Conservation (phyloP, 2,329 filamentous ascomycete species). For the Alternaria solani region DNA sequence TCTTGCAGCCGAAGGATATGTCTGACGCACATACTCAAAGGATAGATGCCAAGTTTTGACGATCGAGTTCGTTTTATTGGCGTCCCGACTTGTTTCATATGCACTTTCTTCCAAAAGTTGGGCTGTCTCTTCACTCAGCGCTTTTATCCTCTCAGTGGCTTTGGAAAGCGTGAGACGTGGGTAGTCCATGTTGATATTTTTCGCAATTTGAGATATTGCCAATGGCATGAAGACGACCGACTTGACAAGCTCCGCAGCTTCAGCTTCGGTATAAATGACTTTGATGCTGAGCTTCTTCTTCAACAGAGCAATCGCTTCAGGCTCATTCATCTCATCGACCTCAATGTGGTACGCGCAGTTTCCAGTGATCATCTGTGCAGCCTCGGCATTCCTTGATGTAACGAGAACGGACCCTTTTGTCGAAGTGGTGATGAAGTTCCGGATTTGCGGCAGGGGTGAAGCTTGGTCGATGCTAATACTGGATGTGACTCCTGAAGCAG, state of each 20-base stretch:
- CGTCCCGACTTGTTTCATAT: background rate
- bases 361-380: slow-evolving; percentile 28
- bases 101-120: no score
- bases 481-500: background rate
- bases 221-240: background rate
- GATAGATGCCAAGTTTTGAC: background rate
- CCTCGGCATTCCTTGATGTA: slow-evolving; percentile 24
- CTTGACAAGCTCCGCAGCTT: background rate
- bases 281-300: slow-evolving; percentile 12
- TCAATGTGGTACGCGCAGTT: slow-evolving; percentile 14
- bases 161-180: background rate
- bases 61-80: background rate
- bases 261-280: background rate
- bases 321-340: slow-evolving; percentile 24
- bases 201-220: background rate
- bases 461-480: background rate
- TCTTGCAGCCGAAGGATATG: slow-evolving; percentile 45
- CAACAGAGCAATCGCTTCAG: slow-evolving; percentile 19
- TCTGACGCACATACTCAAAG: background rate
- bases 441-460: background rate
- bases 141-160: background rate
- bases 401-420: slow-evolving; percentile 21
- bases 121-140: no score
- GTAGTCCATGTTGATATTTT: background rate
- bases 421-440: slow-evolving; percentile 20